Conservation (phyloP, 441 rosid genomes). For the Caryocar brasiliense region DNA sequence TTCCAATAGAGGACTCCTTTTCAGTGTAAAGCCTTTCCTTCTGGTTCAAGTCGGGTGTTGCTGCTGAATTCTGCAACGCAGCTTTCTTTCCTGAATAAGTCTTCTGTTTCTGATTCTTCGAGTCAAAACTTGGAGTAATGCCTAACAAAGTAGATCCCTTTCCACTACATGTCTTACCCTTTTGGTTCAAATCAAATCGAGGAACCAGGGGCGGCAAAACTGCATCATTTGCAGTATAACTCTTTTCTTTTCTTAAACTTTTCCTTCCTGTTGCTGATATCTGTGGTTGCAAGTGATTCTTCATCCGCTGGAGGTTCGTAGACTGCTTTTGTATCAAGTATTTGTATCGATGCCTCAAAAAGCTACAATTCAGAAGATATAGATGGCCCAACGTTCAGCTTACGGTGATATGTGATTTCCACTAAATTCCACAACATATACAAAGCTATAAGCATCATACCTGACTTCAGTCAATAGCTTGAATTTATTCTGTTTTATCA, state of each 20-base stretch:
- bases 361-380: constrained; percentile 31
- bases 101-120: constrained; percentile 37
- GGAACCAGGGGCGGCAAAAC: constrained; percentile 6
- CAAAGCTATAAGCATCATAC: constrained; percentile 25
- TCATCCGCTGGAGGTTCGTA: constrained; percentile 6
- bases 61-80: constrained; percentile 7
- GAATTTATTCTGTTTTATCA: constrained; percentile 40
- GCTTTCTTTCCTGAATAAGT: constrained; percentile 27
- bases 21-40: constrained; percentile 38
- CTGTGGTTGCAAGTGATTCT: constrained; percentile 16
- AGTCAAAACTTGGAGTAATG: constrained; percentile 15
- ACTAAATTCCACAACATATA: background rate
- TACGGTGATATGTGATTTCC: background rate
- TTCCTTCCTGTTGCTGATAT: constrained; percentile 15
- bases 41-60: constrained; percentile 41
- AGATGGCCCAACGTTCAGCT: constrained; percentile 1
- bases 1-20: constrained; percentile 27
- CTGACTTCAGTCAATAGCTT: constrained; percentile 63
- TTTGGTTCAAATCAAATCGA: constrained; percentile 27
- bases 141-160: constrained; percentile 19
- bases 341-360: constrained; percentile 52
- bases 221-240: constrained; percentile 16
- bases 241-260: constrained; percentile 23
- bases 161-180: constrained; percentile 23
- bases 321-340: constrained; percentile 42